Evolutionary conservation across 1,284 basidiomycete genomes (phyloP).

Genomic region (Laetiporus sulphureus): DNA sequence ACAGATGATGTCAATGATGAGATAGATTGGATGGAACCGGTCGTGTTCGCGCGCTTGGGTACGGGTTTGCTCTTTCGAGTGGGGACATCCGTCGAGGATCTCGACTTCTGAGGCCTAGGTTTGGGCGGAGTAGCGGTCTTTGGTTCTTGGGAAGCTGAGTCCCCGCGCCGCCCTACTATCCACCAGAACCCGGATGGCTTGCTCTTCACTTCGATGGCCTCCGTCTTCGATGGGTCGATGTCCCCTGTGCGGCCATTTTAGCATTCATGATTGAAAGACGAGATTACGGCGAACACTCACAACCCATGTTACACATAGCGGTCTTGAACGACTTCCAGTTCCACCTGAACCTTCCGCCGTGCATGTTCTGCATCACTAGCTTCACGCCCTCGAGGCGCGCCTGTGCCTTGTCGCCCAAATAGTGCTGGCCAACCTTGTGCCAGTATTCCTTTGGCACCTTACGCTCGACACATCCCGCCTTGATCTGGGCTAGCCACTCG

Average conservation of each 20-base stretch:
- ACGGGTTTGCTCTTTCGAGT: constrained; percentile 22
- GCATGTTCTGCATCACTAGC: constrained; percentile 61
- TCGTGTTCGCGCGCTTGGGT: constrained; percentile 21
- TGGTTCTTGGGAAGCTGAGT: constrained; percentile 21
- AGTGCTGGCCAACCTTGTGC: constrained; percentile 71
- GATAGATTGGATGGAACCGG: constrained; percentile 22
- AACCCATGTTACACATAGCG: constrained; percentile 73
- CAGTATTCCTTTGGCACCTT: constrained; percentile 70
- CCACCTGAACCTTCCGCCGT: constrained; percentile 71
- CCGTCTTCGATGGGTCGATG: constrained; percentile 47
- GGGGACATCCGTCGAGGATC: constrained; percentile 19
- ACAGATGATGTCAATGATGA: constrained; percentile 15
- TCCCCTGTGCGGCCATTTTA: constrained; percentile 38
- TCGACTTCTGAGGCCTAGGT: constrained; percentile 16
- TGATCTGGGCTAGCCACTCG: constrained; percentile 64
- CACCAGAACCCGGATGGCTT: constrained; percentile 54
- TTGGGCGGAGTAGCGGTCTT: constrained; percentile 11
- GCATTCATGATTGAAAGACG: constrained; percentile 4
- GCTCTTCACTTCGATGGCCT: constrained; percentile 53
- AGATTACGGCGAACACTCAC: constrained; percentile 43
- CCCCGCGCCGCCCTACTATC: constrained; percentile 41
- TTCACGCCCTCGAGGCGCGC: constrained; percentile 61
- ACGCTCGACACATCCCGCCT: constrained; percentile 56
- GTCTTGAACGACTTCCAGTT: constrained; percentile 73
- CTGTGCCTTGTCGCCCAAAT: constrained; percentile 58